phyloP scores from a whole-genome alignment of 768 basidiomycete species.

The Kwoniella europaea region DNA sequence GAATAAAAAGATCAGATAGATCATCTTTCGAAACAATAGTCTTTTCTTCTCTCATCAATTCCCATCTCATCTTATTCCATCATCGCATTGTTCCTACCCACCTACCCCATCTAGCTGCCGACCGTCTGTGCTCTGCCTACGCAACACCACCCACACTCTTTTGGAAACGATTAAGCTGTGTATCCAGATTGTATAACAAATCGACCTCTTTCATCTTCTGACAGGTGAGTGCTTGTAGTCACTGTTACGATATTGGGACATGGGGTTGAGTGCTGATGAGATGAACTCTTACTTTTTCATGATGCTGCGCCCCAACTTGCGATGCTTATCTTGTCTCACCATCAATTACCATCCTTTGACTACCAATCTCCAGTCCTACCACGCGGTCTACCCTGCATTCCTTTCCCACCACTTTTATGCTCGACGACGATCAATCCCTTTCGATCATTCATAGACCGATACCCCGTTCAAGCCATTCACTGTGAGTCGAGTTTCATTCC shows the following conservation, averaged over 20 bases:
- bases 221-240: not conserved
- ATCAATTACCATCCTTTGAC: slow-evolving; percentile 3
- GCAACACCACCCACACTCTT: slow-evolving; percentile 18
- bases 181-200: not conserved
- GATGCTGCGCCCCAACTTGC: not conserved
- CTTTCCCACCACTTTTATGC: slow-evolving; percentile 4
- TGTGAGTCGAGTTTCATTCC: slow-evolving; percentile 4
- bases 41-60: not conserved
- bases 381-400: not conserved
- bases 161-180: not conserved
- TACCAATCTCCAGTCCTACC: not conserved
- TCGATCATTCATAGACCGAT: slow-evolving; percentile 7
- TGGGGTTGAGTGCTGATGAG: not conserved
- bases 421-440: slow-evolving; percentile 20
- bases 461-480: not conserved
- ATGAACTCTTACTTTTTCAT: not conserved
- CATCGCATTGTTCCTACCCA: not conserved
- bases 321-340: not conserved
- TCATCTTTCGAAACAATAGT: not conserved
- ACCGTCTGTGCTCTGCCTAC: slow-evolving; percentile 11
- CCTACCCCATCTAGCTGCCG: not conserved
- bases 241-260: not conserved
- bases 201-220: not conserved
- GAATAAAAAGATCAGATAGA: not conserved
- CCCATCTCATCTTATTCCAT: not conserved